Conservation (phyloP, 208 protist genomes). For the Acanthamoeba lenticulata region DNA sequence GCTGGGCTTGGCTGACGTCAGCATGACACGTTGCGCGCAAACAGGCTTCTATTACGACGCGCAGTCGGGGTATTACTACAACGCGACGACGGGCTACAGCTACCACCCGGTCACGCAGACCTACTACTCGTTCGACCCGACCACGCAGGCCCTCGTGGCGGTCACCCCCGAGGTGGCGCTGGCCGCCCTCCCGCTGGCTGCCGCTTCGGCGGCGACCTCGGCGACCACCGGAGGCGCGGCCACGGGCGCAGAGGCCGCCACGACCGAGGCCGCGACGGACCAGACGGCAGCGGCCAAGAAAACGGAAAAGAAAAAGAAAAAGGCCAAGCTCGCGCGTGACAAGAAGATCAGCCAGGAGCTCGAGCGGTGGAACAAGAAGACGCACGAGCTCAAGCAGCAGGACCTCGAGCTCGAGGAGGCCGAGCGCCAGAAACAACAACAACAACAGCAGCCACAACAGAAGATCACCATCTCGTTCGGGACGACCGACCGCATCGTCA, state of each 20-base stretch:
- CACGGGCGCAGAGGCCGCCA: not conserved
- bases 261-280: not conserved
- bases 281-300: not conserved
- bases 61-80: conserved; percentile 50
- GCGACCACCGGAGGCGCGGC: not conserved
- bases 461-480: conserved; percentile 57
- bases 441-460: not conserved
- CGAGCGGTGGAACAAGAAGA: conserved; percentile 63
- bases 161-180: not conserved
- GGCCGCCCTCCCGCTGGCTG: not conserved
- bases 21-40: not conserved
- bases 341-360: conserved; percentile 56
- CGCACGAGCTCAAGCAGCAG: conserved; percentile 30
- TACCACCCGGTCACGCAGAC: conserved; percentile 19
- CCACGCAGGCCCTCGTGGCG: not conserved
- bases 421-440: not conserved
- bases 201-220: not conserved
- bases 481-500: not conserved
- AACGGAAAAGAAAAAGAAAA: conserved; percentile 12
- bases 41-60: not conserved
- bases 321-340: not conserved
- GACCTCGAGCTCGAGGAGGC: not conserved
- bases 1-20: not conserved
- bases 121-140: conserved; percentile 54
- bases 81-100: conserved; percentile 18